phyloP scores from a whole-genome alignment of 23 red algal species.

The Rhodosorus marinus region DNA sequence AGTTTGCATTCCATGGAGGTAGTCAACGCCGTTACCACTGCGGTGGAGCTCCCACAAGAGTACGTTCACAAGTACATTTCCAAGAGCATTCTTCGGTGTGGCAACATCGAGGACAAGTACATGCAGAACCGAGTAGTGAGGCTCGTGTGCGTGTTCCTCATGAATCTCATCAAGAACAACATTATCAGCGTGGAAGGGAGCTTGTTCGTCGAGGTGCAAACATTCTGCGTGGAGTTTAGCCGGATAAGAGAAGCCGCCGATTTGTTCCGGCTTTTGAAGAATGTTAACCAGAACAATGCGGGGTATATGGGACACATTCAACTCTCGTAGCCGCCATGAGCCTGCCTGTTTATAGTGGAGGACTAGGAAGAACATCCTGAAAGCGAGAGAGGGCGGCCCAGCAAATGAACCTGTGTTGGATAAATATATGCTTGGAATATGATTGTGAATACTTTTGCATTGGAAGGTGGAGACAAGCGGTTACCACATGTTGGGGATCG shows the following conservation, averaged over 20 bases:
- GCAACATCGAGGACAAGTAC: slow-evolving; percentile 51
- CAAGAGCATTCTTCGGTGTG: slow-evolving; percentile 66
- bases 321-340: too few species aligned
- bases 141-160: slow-evolving; percentile 46
- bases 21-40: slow-evolving; percentile 43
- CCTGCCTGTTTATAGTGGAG: too few species aligned
- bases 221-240: slow-evolving; percentile 67
- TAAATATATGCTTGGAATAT: too few species aligned
- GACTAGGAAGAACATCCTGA: too few species aligned
- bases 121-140: slow-evolving; percentile 45
- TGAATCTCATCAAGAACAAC: slow-evolving; percentile 74
- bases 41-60: slow-evolving; percentile 55
- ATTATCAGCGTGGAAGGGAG: slow-evolving; percentile 64
- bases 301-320: too few species aligned
- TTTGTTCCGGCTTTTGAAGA: slow-evolving; percentile 67
- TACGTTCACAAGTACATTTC: slow-evolving; percentile 62
- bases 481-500: too few species aligned
- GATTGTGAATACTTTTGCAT: too few species aligned
- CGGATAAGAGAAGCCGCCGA: slow-evolving; percentile 67
- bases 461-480: too few species aligned
- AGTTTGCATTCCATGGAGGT: slow-evolving; percentile 73
- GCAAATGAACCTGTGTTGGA: too few species aligned
- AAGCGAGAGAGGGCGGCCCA: too few species aligned
- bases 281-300: too few species aligned
- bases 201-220: slow-evolving; percentile 61